Evolutionary conservation across 176 grass and related monocot genomes (phyloP), one percentile per base, ranked within the genome.

Genomic region (Musa acuminata): DNA sequence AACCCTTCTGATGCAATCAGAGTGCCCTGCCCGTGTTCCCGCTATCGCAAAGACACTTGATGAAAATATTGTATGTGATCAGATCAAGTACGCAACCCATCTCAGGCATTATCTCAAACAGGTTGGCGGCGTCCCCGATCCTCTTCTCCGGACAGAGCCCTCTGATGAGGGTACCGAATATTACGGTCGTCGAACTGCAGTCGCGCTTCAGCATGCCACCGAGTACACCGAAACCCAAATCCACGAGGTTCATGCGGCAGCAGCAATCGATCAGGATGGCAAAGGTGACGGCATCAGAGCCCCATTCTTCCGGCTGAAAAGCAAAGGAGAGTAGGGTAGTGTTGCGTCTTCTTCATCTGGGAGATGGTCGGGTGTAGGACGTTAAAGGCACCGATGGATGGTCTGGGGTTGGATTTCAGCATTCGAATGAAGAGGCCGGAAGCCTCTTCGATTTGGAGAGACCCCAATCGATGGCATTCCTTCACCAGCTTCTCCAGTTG

Each of bases 51-150:
- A 84, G 23, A 0, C 69, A 8, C 53, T 87, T 84, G 0, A 87
- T 64, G 52, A 87, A 8, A 43, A 55, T 19, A 1, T 0, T 51
- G n/a, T 84, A 81, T 0, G 59, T 68, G 43, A 79, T 0, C 2
- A 53, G n/a, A 62, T 73, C 0, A 23, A 75, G 87, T 16, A 27
- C 9, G 52, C 78, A 79, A 13, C 80, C 75, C 14, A 85, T 16
- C 52, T 79, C 25, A 51, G 76, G 64, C 83, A 83, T 85, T 55
- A 52, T 85, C 14, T 77, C 70, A 19, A 80, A 49, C 57, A 85
- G 25, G 16, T 77, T 25, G 13, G 54, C 55, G 51, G 68, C 9
- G 13, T 78, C 78, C 54, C 72, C 23, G 0, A 26, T 26, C 21
- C 26, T 83, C 22, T 79, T 77, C n/a, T 53, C 29, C 6, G 19